A percentile compares a stretch with the other conserved stretches of the same genome.
phyloP scores from a whole-genome alignment of 2,329 filamentous ascomycete genomes.

The Penicillium sp. region DNA sequence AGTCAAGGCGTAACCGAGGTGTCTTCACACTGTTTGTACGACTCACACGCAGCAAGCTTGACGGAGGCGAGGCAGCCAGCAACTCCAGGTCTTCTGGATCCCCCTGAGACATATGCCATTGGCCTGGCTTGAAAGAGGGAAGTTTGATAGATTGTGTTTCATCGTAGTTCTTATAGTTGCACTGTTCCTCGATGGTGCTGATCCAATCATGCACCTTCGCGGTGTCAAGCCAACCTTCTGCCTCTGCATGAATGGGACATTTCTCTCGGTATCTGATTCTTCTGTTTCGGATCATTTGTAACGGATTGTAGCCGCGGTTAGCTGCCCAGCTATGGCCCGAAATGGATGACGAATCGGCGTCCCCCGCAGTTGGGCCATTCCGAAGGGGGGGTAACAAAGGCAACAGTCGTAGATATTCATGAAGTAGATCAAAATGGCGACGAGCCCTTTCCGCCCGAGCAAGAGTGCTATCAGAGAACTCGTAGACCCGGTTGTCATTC shows the following conservation, averaged over 20 bases:
- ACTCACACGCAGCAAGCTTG: conserved; percentile 43
- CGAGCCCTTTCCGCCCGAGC: conserved; percentile 82
- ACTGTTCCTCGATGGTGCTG: conserved; percentile 61
- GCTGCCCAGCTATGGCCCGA: conserved; percentile 44
- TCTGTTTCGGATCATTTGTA: conserved; percentile 90
- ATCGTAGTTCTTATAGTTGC: conserved; percentile 45
- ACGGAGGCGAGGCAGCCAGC: conserved; percentile 36
- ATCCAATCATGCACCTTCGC: conserved; percentile 75
- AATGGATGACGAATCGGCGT: conserved; percentile 14
- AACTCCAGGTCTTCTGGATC: conserved; percentile 27
- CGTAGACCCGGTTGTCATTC: conserved; percentile 40
- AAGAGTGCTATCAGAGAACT: conserved; percentile 76
- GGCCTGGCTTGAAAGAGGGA: conserved; percentile 41
- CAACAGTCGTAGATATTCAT: conserved; percentile 80
- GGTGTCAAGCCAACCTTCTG: conserved; percentile 75
- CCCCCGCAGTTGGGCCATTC: conserved; percentile 4
- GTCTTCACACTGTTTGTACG: conserved; percentile 56
- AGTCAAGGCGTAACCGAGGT: conserved; percentile 76
- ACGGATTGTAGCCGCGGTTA: conserved; percentile 80
- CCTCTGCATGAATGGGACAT: conserved; percentile 70
- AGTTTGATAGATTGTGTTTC: conserved; percentile 47
- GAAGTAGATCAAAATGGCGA: conserved; percentile 79
- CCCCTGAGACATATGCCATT: conserved; percentile 13
- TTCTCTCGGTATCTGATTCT: conserved; percentile 80
- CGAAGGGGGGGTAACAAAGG: conserved; percentile 72